Evolutionary conservation across 2,329 filamentous ascomycete genomes (phyloP).

Genomic region (Beauveria rudraprayagi): DNA sequence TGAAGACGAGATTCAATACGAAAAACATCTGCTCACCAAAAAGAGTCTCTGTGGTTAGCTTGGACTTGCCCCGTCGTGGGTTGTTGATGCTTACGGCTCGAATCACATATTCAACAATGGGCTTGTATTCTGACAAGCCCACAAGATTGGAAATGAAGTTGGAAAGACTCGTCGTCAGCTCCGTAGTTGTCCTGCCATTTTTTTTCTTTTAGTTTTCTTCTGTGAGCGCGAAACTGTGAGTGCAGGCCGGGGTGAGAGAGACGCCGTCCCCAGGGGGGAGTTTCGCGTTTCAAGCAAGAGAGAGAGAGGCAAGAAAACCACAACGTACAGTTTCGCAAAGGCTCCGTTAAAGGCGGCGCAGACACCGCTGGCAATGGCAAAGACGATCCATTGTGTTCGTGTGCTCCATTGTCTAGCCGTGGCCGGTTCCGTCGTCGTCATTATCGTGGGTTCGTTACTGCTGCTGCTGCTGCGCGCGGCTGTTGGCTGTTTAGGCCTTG

Average conservation of each 20-base stretch:
- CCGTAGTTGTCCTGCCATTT: constrained; percentile 43
- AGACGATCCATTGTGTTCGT: constrained; percentile 51
- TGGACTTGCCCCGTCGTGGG: no score
- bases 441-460: neutral
- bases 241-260: neutral
- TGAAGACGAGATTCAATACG: constrained; percentile 64
- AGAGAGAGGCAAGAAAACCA: no score
- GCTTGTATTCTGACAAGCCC: constrained; percentile 33
- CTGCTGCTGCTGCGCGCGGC: neutral
- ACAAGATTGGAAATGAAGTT: constrained; percentile 35
- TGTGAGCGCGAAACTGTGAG: neutral
- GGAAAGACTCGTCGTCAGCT: constrained; percentile 43
- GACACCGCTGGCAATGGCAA: constrained; percentile 65
- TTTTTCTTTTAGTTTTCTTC: no score
- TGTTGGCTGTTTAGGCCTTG: constrained; percentile 10
- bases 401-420: constrained; percentile 22
- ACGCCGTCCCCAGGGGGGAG: no score
- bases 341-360: constrained; percentile 77
- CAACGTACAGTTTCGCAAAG: constrained; percentile 69
- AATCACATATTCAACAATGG: constrained; percentile 39
- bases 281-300: no score
- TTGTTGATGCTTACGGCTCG: constrained; percentile 35
- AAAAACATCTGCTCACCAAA: constrained; percentile 55
- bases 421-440: constrained; percentile 7
- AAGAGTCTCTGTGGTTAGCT: neutral